These are phyloP conservation scores for Starmerella geochares DNA, from an alignment of 805 yeast genomes.

Conservation along the genomic window DNA sequence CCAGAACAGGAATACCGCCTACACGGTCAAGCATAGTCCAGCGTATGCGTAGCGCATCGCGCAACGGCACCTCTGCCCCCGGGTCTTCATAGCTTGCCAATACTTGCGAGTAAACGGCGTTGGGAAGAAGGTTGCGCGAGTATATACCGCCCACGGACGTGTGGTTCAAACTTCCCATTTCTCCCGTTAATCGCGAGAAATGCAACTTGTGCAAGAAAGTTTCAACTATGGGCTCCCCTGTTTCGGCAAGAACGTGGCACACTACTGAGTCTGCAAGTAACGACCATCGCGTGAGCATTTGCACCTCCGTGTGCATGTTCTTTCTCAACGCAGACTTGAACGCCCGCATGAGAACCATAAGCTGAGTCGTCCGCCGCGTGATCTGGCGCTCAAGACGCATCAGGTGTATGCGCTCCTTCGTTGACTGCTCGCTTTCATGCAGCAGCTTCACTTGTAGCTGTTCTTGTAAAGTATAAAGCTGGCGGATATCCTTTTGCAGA, in stretches of 20 bases:
- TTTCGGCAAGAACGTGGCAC: constrained; percentile 55
- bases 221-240: constrained; percentile 57
- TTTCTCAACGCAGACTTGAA: constrained; percentile 29
- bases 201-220: constrained; percentile 52
- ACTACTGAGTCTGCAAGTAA: constrained; percentile 58
- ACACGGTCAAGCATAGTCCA: constrained; percentile 83
- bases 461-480: constrained; percentile 36
- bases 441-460: constrained; percentile 33
- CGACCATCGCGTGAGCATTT: constrained; percentile 37
- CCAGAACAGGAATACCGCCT: constrained; percentile 82
- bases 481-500: constrained; percentile 42
- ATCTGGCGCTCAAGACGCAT: constrained; percentile 29
- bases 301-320: constrained; percentile 30
- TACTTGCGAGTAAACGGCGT: constrained; percentile 59
- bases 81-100: constrained; percentile 41
- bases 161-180: constrained; percentile 56
- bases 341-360: constrained; percentile 32
- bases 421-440: neutral
- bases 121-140: constrained; percentile 52
- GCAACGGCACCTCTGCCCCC: neutral
- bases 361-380: constrained; percentile 26
- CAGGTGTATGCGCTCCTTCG: constrained; percentile 21
- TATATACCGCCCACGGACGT: constrained; percentile 53
- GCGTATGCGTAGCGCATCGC: constrained; percentile 34
- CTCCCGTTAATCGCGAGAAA: constrained; percentile 54